A percentile compares a stretch with the other conserved stretches of the same genome.
phyloP scores from a whole-genome alignment of 1,284 basidiomycete species.

The Boletellus deceptivus region DNA sequence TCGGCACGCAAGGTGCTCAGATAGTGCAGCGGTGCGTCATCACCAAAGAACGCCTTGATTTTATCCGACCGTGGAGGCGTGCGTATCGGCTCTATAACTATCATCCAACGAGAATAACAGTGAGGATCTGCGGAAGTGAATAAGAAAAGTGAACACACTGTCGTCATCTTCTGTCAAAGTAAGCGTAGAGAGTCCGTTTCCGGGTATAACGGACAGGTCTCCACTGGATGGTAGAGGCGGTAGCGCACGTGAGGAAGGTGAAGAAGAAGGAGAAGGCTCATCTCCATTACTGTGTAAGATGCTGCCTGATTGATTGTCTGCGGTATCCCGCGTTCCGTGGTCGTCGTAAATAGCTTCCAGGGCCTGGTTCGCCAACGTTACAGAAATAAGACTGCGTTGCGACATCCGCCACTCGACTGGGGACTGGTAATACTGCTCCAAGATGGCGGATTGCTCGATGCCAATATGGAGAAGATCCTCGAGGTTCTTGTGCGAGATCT shows the following conservation, averaged over 20 bases:
- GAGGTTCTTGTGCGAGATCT: conserved; percentile 38
- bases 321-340: conserved; percentile 7
- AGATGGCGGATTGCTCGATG: conserved; percentile 41
- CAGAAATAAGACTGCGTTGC: conserved; percentile 39
- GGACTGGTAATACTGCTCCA: conserved; percentile 40
- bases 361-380: conserved; percentile 23
- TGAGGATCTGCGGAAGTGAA: background rate
- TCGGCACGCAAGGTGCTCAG: conserved; percentile 40
- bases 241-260: conserved; percentile 3
- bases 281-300: conserved; percentile 10
- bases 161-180: conserved; percentile 19
- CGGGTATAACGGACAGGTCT: conserved; percentile 3
- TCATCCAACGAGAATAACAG: background rate
- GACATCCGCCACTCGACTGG: conserved; percentile 50
- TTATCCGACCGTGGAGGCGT: conserved; percentile 38
- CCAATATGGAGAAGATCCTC: conserved; percentile 42
- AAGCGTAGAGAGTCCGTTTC: background rate
- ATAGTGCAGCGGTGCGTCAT: conserved; percentile 48
- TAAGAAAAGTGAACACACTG: conserved; percentile 2
- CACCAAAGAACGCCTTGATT: conserved; percentile 61
- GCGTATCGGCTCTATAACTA: conserved; percentile 17
- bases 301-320: conserved; percentile 13
- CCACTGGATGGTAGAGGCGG: conserved; percentile 13
- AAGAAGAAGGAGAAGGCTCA: background rate
- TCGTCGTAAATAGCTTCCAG: conserved; percentile 23